Base-by-base conservation (phyloP, 805 yeast species). In the Candida caryicola region DNA sequence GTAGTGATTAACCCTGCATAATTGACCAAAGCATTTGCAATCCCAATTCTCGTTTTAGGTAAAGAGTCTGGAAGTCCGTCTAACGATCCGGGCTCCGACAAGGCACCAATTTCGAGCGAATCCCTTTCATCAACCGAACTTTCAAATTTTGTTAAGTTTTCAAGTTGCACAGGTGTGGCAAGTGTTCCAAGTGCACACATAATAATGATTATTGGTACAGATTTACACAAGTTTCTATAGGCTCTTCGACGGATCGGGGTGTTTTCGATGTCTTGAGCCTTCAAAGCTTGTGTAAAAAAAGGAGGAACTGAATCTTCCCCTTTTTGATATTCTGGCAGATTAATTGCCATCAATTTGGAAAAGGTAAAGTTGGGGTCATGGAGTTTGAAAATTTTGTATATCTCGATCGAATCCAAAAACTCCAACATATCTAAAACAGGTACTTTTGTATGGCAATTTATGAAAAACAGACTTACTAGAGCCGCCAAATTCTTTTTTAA, bases 171-270 rank as follows among this genome's bases (percentile, higher is more conserved):
- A 2, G 63, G 55, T 2, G 67, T 55, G 4, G 64, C 39, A 8
- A 63, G 34, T 2, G 54, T 50, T 7, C 70, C 70, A 30, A 64
- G 41, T 7, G 66, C 66, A 49, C 69, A 64, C 7, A 55, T 47
- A 17, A 55, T 31, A 4, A 60, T 35, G 3, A 64, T 33, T 2
- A 59, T 31, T 0, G 69, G 68, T 15, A 60, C 45, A 18, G 46
- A 46, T 17, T 45, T 42, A 31, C 62, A 55, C 17, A 59, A 41
- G 7, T 31, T 33, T 17, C 38, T 33, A 35, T 50, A 59, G 5
- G 59, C 55, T 2, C 38, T 36, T 13, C 52, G 51, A 17, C 55
- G 45, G 21, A 47, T 40, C 0, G 44, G 37, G 1, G 45, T 40
- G 31, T 56, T 57, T n/a, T 43, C 45, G n/a, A 54, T 37, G 3